Conservation (phyloP, 2,329 filamentous ascomycete genomes). For the Paracoccidioides lutzii region DNA sequence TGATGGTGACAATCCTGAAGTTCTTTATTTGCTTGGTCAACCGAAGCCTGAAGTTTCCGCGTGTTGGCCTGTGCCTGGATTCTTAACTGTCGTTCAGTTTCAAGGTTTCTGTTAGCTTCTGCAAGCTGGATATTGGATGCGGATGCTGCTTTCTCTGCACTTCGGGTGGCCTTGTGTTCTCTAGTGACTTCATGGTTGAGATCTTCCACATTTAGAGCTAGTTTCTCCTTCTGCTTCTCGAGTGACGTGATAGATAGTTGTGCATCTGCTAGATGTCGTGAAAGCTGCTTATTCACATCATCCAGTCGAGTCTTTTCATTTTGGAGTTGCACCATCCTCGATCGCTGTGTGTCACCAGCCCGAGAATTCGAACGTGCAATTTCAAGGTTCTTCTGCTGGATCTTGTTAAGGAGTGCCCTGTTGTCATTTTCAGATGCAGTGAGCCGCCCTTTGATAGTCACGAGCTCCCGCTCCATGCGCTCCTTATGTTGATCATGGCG, state of each 20-base stretch:
- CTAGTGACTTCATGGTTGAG: conserved; percentile 81
- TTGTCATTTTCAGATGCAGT: conserved; percentile 94
- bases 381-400: conserved; percentile 93
- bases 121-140: conserved; percentile 70
- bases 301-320: conserved; percentile 72
- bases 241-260: conserved; percentile 71
- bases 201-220: conserved; percentile 78
- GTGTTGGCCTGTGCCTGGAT: conserved; percentile 76
- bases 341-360: conserved; percentile 69
- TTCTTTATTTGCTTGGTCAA: conserved; percentile 71
- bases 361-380: conserved; percentile 82
- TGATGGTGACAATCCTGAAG: conserved; percentile 67
- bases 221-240: conserved; percentile 89
- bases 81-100: conserved; percentile 77
- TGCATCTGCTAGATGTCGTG: conserved; percentile 72
- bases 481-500: conserved; percentile 92
- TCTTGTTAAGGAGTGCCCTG: conserved; percentile 82
- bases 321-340: conserved; percentile 62
- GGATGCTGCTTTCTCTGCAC: conserved; percentile 78
- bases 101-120: conserved; percentile 77
- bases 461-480: conserved; percentile 76
- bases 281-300: conserved; percentile 66
- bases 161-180: conserved; percentile 79
- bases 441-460: conserved; percentile 79
- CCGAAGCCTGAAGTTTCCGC: conserved; percentile 61